Base-by-base conservation (phyloP, 2,329 filamentous ascomycete species). In the Penicillium oxalicum region DNA sequence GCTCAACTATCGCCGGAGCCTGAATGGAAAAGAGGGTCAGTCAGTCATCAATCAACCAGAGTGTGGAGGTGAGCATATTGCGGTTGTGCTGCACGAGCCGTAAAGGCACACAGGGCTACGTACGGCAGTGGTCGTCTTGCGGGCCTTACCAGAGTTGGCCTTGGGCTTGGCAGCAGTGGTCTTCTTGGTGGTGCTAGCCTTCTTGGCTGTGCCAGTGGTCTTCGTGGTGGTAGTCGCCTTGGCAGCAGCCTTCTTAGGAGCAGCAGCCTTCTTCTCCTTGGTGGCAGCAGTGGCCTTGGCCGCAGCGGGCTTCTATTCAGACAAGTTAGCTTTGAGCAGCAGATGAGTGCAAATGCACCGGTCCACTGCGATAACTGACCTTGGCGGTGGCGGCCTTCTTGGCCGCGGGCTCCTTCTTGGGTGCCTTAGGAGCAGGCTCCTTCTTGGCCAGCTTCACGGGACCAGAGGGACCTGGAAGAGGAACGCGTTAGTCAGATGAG, bases 371-470 rank as follows among this genome's bases (percentile, higher is more conserved):
- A 18, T 33, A 11, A 44, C 44, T 51, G 46, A 53, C 57, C 60
- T 61, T 63, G 40, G 54, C 28, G 28, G 54, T 49, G 38, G 50
- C 40, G 40, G 55, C 34, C 60, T 64, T 63, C 53, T 60, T 60
- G 42, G 52, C 44, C 44, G 53, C 49, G 24, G 58, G 48, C 56
- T 32, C 29, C 4, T 60, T 59, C 44, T 48, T 32, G 29, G 46
- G 37, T 13, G 32, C 41, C 65, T 70, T 71, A 32, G 65, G 56
- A 50, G 70, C 68, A 46, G 74, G 68, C 48, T 80, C 78, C 77
- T 89, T 90, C 83, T 91, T 91, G 51, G 86, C 86, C 52, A 95
- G 84, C 85, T 95, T 95, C 73, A 93, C 89, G 59, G 88, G 87
- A 52, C 90, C 90, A 56, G 90, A 95, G 51, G 88, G 79, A 63